Evolutionary conservation across 2,329 filamentous ascomycete genomes (phyloP).

Genomic region (Phyllosticta citriasiana): DNA sequence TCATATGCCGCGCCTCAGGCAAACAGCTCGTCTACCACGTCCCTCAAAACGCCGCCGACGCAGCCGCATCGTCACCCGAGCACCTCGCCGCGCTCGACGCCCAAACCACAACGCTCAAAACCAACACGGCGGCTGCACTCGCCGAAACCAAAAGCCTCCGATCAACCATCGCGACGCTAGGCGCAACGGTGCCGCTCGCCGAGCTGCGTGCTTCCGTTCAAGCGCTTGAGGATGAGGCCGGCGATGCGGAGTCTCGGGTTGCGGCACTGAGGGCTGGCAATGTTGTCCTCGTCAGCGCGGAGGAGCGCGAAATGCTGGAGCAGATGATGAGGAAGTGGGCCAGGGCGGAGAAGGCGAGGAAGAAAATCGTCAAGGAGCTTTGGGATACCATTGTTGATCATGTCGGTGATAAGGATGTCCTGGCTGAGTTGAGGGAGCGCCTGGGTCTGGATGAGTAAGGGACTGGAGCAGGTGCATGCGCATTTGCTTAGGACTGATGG

Average conservation of each 20-base stretch:
- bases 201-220: conserved; percentile 38
- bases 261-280: conserved; percentile 30
- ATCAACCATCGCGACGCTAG: conserved; percentile 35
- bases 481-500: too few relatives aligned
- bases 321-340: conserved; percentile 36
- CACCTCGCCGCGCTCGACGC: conserved; percentile 40
- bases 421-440: conserved; percentile 41
- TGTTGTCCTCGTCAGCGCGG: conserved; percentile 36
- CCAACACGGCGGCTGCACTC: conserved; percentile 35
- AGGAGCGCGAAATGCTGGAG: conserved; percentile 39
- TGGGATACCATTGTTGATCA: conserved; percentile 41
- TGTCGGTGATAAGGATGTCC: conserved; percentile 37
- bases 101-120: conserved; percentile 38
- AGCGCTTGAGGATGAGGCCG: conserved; percentile 36
- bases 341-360: conserved; percentile 30
- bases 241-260: conserved; percentile 32
- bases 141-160: conserved; percentile 41
- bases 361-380: conserved; percentile 40
- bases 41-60: conserved; percentile 41
- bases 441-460: conserved; percentile 26
- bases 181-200: conserved; percentile 39
- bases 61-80: conserved; percentile 31
- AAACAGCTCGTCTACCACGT: conserved; percentile 55
- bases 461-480: not conserved
- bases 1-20: conserved; percentile 50